Conservation (phyloP, 2,329 filamentous ascomycete genomes). For the Ophiocordyceps sinensis region DNA sequence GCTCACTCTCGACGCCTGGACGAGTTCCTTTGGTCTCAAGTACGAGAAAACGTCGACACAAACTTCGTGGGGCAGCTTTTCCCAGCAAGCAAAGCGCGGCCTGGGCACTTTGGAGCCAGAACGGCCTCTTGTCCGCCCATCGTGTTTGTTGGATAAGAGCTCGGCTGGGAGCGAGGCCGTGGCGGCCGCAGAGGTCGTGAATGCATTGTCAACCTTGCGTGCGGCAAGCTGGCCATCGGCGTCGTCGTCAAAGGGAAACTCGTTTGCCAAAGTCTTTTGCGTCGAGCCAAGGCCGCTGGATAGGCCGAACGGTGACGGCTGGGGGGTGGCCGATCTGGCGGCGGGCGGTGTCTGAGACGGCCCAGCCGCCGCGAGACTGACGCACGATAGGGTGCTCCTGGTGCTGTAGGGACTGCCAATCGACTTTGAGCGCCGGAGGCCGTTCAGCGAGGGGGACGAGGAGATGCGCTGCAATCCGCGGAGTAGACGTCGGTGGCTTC, state of each 20-base stretch:
- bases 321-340: conserved; percentile 16
- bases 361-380: conserved; percentile 31
- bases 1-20: conserved; percentile 63
- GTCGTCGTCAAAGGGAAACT: conserved; percentile 24
- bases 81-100: conserved; percentile 55
- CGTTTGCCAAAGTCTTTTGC: conserved; percentile 23
- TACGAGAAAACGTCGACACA: conserved; percentile 64
- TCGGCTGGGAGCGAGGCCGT: conserved; percentile 52
- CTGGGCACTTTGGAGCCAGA: conserved; percentile 11
- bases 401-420: conserved; percentile 52
- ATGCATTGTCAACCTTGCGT: conserved; percentile 39
- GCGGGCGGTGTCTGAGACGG: conserved; percentile 13
- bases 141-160: conserved; percentile 29
- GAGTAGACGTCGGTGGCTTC: conserved; percentile 54
- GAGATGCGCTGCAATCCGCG: conserved; percentile 67
- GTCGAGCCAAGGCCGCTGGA: conserved; percentile 21
- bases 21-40: conserved; percentile 65
- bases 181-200: conserved; percentile 20
- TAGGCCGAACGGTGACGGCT: conserved; percentile 25
- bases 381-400: conserved; percentile 37
- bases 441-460: conserved; percentile 59
- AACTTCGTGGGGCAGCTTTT: conserved; percentile 67
- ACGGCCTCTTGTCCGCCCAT: conserved; percentile 8
- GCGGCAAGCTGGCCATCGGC: conserved; percentile 34
- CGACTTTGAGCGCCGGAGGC: conserved; percentile 48